A percentile compares a stretch with the other conserved stretches of the same genome.
Evolutionary conservation across 192 early-diverging fungal species (phyloP).

Genomic region (Gaertneriomyces semiglobifer): DNA sequence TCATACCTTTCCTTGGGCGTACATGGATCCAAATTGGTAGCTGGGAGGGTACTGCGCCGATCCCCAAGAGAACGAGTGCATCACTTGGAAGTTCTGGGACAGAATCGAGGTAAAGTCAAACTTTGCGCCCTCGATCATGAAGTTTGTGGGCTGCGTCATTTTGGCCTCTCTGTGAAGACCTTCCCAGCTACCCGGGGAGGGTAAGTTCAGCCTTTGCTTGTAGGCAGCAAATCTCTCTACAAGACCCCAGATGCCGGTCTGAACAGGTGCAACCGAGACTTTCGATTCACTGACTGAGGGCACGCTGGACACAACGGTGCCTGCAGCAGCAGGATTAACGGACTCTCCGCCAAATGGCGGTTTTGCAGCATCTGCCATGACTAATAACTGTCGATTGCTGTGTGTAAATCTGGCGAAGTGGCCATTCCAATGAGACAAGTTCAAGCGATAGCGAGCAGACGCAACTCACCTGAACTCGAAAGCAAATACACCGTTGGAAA

Average conservation of each 20-base stretch:
- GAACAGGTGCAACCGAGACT: no score
- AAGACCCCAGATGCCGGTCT: slow-evolving; percentile 5
- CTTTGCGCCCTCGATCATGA: slow-evolving; percentile 91
- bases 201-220: slow-evolving; percentile 47
- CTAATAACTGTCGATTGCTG: no score
- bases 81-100: slow-evolving; percentile 91
- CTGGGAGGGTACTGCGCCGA: slow-evolving; percentile 67
- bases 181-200: slow-evolving; percentile 81
- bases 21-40: slow-evolving; percentile 91
- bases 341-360: no score
- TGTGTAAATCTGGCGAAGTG: no score
- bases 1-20: slow-evolving; percentile 67
- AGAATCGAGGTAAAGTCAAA: slow-evolving; percentile 91
- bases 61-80: slow-evolving; percentile 88
- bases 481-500: no score
- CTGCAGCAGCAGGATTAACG: no score
- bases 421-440: no score
- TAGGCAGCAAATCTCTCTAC: slow-evolving; percentile 21
- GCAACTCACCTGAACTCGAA: no score
- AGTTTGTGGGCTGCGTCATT: slow-evolving; percentile 77
- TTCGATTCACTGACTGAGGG: no score
- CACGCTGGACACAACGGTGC: no score
- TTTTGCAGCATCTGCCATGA: no score
- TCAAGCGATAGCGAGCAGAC: no score
- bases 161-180: slow-evolving; percentile 75